These are phyloP conservation scores for Aspergillus quadrilineatus DNA, from an alignment of 2,329 filamentous ascomycete genomes.

Conservation along the genomic window DNA sequence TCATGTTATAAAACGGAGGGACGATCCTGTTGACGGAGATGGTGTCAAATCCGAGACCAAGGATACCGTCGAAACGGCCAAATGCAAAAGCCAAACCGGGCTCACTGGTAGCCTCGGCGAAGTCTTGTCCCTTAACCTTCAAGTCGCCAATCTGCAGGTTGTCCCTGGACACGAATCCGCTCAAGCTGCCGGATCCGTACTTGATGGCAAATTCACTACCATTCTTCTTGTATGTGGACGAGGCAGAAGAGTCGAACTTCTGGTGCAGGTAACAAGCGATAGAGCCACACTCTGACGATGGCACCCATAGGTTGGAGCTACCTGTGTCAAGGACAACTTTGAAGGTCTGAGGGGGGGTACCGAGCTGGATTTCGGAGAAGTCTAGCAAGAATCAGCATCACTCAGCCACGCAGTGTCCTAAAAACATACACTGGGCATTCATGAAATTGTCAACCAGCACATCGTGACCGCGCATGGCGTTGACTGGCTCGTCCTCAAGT, in stretches of 20 bases:
- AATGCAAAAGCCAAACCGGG: conserved; percentile 97
- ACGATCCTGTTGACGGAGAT: conserved; percentile 96
- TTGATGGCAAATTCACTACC: conserved; percentile 88
- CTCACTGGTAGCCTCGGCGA: conserved; percentile 93
- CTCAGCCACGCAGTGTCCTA: background rate
- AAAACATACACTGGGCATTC: conserved; percentile 87
- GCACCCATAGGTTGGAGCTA: conserved; percentile 99
- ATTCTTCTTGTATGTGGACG: conserved; percentile 91
- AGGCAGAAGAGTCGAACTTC: conserved; percentile 91
- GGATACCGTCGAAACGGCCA: conserved; percentile 93
- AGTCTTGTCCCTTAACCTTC: conserved; percentile 83
- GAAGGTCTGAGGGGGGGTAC: conserved; percentile 89
- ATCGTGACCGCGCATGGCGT: conserved; percentile 67
- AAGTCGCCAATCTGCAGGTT: conserved; percentile 83
- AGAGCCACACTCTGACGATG: conserved; percentile 82
- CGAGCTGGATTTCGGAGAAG: conserved; percentile 94
- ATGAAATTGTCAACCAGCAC: conserved; percentile 96
- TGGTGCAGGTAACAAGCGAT: conserved; percentile 97
- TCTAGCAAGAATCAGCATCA: conserved; percentile 54
- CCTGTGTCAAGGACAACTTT: conserved; percentile 98
- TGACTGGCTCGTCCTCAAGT: conserved; percentile 72
- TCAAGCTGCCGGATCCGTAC: conserved; percentile 92
- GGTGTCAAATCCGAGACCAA: conserved; percentile 90
- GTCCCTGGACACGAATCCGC: conserved; percentile 91
- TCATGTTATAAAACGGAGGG: conserved; percentile 94